Percentiles rank a stretch among this genome's conserved stretches.
Evolutionary conservation across 2,329 filamentous ascomycete species (phyloP).

Genomic region (Ophiostoma ips): DNA sequence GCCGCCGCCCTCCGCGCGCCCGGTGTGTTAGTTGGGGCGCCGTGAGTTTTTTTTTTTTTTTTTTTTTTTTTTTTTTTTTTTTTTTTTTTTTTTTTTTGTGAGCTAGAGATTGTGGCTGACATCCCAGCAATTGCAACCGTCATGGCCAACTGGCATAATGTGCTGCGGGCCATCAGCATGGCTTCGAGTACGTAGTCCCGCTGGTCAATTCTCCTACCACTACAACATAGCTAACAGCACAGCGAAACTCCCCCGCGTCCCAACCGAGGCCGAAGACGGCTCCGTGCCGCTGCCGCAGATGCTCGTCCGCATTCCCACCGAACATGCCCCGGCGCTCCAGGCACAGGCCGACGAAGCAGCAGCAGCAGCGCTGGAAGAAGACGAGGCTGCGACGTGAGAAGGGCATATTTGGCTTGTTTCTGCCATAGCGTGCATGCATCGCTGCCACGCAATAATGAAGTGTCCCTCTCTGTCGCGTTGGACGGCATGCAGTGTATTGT

Average conservation of each 20-base stretch:
- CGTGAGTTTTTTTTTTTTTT: too few relatives aligned
- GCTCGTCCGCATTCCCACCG: slow-evolving; percentile 70
- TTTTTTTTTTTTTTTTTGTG: too few relatives aligned
- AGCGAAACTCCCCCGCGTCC: slow-evolving; percentile 58
- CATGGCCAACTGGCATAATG: slow-evolving; percentile 77
- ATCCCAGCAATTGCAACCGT: slow-evolving; percentile 64
- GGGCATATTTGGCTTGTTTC: neutral
- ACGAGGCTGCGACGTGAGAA: neutral
- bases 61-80: too few relatives aligned
- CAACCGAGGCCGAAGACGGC: slow-evolving; percentile 26
- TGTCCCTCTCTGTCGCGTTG: too few relatives aligned
- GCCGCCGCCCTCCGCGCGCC: too few relatives aligned
- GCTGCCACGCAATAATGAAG: too few relatives aligned
- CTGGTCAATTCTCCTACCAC: neutral
- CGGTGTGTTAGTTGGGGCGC: too few relatives aligned
- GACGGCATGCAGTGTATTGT: too few relatives aligned
- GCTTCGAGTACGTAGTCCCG: slow-evolving; percentile 52
- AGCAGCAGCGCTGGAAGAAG: slow-evolving; percentile 29
- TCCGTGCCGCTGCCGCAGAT: slow-evolving; percentile 56
- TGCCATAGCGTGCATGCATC: too few relatives aligned
- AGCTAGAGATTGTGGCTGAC: slow-evolving; percentile 9
- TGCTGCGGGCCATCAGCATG: slow-evolving; percentile 74
- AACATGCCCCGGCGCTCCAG: slow-evolving; percentile 54
- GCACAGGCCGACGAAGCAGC: slow-evolving; percentile 42
- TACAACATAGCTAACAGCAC: neutral